Evolutionary conservation across 768 basidiomycete species (phyloP).

Genomic region (Chiua virens): DNA sequence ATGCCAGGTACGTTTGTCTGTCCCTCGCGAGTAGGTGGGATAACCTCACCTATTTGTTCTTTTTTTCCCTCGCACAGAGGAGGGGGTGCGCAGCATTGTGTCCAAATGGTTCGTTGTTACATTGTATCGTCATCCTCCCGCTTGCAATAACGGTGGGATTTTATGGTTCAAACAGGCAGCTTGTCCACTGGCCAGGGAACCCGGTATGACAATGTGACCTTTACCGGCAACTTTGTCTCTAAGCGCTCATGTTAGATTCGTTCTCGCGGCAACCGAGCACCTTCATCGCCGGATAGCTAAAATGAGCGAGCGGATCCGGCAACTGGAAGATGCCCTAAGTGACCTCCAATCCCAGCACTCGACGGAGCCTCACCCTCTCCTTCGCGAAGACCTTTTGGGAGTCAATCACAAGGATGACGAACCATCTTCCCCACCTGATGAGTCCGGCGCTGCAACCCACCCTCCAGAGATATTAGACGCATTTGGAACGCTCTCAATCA

Average conservation of each 20-base stretch:
- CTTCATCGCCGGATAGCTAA: slow-evolving; percentile 55
- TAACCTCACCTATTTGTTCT: not conserved
- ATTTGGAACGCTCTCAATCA: slow-evolving; percentile 61
- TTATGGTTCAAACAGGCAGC: slow-evolving; percentile 44
- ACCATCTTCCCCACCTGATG: slow-evolving; percentile 23
- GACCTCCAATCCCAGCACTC: slow-evolving; percentile 51
- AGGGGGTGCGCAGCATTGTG: slow-evolving; percentile 69
- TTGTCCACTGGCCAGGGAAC: slow-evolving; percentile 81
- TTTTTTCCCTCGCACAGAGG: slow-evolving; percentile 38
- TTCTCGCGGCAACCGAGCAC: slow-evolving; percentile 65
- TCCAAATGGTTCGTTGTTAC: slow-evolving; percentile 57
- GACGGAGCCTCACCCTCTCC: slow-evolving; percentile 57
- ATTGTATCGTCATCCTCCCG: slow-evolving; percentile 19
- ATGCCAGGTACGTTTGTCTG: slow-evolving; percentile 51
- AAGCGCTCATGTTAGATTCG: slow-evolving; percentile 39
- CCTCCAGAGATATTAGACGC: slow-evolving; percentile 50
- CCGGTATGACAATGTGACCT: slow-evolving; percentile 40
- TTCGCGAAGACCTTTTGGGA: slow-evolving; percentile 51
- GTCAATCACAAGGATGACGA: slow-evolving; percentile 32
- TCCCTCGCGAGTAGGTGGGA: not conserved
- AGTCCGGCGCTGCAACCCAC: slow-evolving; percentile 8
- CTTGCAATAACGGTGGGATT: not conserved
- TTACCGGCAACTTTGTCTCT: slow-evolving; percentile 2
- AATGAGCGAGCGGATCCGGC: slow-evolving; percentile 54
- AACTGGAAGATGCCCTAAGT: slow-evolving; percentile 61